Percentiles rank a stretch among this genome's conserved stretches.
Conservation (phyloP, 2,329 filamentous ascomycete genomes). For the Ophiostoma triangulosporum region DNA sequence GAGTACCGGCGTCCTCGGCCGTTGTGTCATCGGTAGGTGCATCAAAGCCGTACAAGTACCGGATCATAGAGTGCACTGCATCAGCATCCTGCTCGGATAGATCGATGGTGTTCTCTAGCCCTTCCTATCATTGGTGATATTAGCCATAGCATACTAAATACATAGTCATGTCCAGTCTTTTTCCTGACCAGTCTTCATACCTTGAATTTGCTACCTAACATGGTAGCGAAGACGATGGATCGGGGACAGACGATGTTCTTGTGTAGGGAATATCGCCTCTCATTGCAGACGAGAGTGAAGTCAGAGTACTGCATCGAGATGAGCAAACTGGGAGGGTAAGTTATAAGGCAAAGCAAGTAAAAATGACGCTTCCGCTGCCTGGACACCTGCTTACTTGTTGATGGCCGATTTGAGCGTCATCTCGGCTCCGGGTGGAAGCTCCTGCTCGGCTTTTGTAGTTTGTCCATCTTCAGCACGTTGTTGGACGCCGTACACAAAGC, state of each 20-base stretch:
- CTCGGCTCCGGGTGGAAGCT: too few relatives aligned
- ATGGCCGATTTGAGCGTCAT: too few relatives aligned
- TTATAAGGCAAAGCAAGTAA: too few relatives aligned
- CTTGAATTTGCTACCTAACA: not conserved
- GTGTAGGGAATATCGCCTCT: not conserved
- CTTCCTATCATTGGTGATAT: not conserved
- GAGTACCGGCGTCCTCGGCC: not conserved
- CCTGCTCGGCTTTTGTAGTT: too few relatives aligned
- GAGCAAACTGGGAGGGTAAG: not conserved
- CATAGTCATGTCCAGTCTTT: too few relatives aligned
- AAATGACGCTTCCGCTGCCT: too few relatives aligned
- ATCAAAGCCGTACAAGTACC: not conserved
- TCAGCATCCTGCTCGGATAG: not conserved
- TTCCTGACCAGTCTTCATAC: not conserved
- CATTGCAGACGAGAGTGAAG: not conserved
- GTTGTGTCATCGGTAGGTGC: too few relatives aligned
- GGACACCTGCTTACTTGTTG: too few relatives aligned
- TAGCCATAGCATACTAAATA: not conserved
- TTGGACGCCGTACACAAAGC: too few relatives aligned
- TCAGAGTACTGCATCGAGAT: not conserved
- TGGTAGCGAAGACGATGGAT: not conserved
- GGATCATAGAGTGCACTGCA: not conserved
- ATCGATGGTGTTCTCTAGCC: not conserved
- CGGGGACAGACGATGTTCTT: slow-evolving; percentile 1
- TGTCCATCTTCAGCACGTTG: too few relatives aligned